These are phyloP conservation scores for Naganishia antarctica DNA, from an alignment of 768 basidiomycete species.

Conservation along the genomic window DNA sequence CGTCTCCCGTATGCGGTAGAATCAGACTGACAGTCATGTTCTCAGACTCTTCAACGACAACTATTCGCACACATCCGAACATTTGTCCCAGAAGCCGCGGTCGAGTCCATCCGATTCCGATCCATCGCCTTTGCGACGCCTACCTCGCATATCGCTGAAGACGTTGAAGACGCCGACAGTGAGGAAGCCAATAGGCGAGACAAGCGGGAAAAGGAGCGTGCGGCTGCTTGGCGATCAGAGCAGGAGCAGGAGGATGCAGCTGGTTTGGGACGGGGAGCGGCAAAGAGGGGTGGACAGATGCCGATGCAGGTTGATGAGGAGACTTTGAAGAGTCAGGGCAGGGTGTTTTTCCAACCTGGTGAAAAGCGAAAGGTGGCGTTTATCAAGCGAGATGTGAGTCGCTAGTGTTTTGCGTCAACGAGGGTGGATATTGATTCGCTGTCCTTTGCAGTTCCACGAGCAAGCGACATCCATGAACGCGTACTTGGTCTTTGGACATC, in stretches of 20 bases:
- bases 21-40: background rate
- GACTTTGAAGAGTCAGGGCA: conserved; percentile 36
- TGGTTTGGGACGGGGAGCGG: conserved; percentile 52
- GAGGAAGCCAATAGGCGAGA: conserved; percentile 38
- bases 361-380: conserved; percentile 93
- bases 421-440: too few species aligned
- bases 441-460: conserved; percentile 61
- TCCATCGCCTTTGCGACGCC: conserved; percentile 85
- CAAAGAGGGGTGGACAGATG: conserved; percentile 51
- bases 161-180: conserved; percentile 31
- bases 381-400: conserved; percentile 66
- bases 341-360: conserved; percentile 67
- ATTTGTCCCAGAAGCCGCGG: conserved; percentile 67
- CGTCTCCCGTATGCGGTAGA: background rate
- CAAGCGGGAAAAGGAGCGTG: conserved; percentile 46
- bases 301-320: conserved; percentile 53
- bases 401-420: background rate
- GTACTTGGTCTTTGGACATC: conserved; percentile 84
- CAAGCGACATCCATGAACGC: conserved; percentile 72
- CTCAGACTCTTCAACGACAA: conserved; percentile 67
- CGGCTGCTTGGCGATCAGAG: conserved; percentile 46
- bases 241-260: conserved; percentile 48
- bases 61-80: conserved; percentile 71
- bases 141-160: conserved; percentile 60
- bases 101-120: conserved; percentile 89